These are phyloP conservation scores for Hyaloscypha hepaticicola DNA, from an alignment of 495 filamentous ascomycete genomes.

Conservation along the genomic window DNA sequence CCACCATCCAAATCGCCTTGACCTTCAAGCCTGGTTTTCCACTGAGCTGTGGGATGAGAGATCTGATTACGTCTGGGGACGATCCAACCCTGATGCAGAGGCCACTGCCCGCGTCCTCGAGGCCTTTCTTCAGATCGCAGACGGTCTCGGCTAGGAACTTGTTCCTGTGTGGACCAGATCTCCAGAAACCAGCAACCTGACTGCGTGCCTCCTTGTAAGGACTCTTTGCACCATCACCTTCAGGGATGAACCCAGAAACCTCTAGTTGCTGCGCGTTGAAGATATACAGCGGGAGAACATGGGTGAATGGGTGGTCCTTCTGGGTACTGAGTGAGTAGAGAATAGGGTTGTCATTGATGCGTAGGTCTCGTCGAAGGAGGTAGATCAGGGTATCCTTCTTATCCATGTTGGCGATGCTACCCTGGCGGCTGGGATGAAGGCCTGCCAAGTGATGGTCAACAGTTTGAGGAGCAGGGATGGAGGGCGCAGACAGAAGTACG, in stretches of 20 bases:
- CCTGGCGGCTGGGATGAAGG: background rate
- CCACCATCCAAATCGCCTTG: constrained; percentile 65
- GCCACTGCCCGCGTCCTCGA: constrained; percentile 55
- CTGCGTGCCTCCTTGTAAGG: constrained; percentile 62
- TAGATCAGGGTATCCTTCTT: constrained; percentile 53
- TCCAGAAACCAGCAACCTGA: constrained; percentile 57
- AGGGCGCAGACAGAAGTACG: background rate
- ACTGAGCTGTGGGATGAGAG: constrained; percentile 43
- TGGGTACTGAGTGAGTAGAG: constrained; percentile 51
- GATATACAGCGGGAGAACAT: constrained; percentile 65
- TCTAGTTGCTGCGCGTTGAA: constrained; percentile 66
- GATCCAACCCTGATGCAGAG: constrained; percentile 63
- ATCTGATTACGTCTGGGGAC: constrained; percentile 50
- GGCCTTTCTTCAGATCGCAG: constrained; percentile 61
- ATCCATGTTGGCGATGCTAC: constrained; percentile 19
- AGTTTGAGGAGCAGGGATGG: background rate
- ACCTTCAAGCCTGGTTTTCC: constrained; percentile 39
- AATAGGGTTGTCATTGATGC: constrained; percentile 66
- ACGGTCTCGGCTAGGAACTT: constrained; percentile 66
- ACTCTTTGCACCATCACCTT: constrained; percentile 33
- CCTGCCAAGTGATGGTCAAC: background rate
- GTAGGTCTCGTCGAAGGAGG: constrained; percentile 64
- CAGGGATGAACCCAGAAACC: constrained; percentile 62
- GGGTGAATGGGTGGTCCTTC: constrained; percentile 53
- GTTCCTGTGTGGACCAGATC: constrained; percentile 65